phyloP scores from a whole-genome alignment of 2,329 filamentous ascomycete genomes.

The Calonectria pseudoturangicola region DNA sequence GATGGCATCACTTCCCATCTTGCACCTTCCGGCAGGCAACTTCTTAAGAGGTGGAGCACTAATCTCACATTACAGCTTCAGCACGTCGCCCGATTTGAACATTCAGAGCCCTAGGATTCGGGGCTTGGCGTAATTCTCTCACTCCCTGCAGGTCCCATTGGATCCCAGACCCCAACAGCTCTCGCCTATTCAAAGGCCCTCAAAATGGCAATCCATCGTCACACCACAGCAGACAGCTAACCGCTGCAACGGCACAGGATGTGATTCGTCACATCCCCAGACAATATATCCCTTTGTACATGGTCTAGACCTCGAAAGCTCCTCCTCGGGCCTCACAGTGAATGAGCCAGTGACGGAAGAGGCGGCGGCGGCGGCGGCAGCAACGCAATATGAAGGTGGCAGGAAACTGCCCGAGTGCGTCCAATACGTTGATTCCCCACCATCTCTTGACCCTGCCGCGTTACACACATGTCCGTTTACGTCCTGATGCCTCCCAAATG shows the following conservation, averaged over 20 bases:
- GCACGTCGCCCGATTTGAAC: constrained; percentile 34
- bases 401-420: background rate
- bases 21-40: constrained; percentile 37
- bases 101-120: constrained; percentile 15
- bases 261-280: constrained; percentile 50
- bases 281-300: constrained; percentile 4
- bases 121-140: constrained; percentile 27
- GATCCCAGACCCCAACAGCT: constrained; percentile 24
- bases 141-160: constrained; percentile 39
- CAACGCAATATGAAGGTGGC: constrained; percentile 18
- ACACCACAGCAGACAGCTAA: constrained; percentile 42
- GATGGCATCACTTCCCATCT: constrained; percentile 6
- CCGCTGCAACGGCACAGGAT: constrained; percentile 44
- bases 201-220: constrained; percentile 38
- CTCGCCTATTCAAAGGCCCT: constrained; percentile 27
- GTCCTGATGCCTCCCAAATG: constrained; percentile 4
- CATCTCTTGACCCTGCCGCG: constrained; percentile 6
- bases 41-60: constrained; percentile 8
- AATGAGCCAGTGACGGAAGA: constrained; percentile 31
- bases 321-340: constrained; percentile 9
- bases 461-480: constrained; percentile 28
- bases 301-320: constrained; percentile 39
- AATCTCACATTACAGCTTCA: constrained; percentile 28
- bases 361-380: constrained; percentile 35
- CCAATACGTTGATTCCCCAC: constrained; percentile 16